phyloP scores from a whole-genome alignment of 768 basidiomycete species.

The Phylloporus arenicola region DNA sequence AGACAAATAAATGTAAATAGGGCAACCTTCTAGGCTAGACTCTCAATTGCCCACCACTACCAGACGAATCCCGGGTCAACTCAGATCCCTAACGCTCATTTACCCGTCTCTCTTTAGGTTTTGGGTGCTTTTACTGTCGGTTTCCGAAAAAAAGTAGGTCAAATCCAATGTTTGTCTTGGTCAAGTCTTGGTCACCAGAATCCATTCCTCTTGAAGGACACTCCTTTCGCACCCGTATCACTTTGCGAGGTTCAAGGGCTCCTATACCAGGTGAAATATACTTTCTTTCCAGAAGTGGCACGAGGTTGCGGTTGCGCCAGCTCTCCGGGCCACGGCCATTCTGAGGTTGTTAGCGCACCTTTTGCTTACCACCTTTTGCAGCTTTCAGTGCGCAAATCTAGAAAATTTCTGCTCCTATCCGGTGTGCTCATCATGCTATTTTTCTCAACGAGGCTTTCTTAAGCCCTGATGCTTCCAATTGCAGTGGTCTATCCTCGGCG shows the following conservation, averaged over 20 bases:
- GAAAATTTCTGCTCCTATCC: background rate
- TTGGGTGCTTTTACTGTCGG: background rate
- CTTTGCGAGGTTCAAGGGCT: background rate
- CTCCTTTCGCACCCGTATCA: background rate
- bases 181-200: background rate
- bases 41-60: background rate
- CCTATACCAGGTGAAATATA: constrained; percentile 10
- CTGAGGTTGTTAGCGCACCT: background rate
- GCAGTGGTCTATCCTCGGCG: background rate
- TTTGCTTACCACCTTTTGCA: constrained; percentile 3
- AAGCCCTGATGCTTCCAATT: background rate
- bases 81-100: background rate
- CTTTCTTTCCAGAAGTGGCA: background rate
- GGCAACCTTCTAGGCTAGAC: background rate
- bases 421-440: constrained; percentile 1
- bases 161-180: background rate
- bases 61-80: background rate
- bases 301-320: background rate
- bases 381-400: background rate
- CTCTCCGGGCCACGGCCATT: background rate
- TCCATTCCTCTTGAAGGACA: background rate
- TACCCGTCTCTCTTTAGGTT: background rate
- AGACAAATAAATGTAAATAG: background rate
- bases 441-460: background rate
- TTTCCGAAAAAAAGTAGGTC: constrained; percentile 1